Evolutionary conservation across 192 early-diverging fungal genomes (phyloP).

Genomic region (Jimgerdemannia lactiflua): DNA sequence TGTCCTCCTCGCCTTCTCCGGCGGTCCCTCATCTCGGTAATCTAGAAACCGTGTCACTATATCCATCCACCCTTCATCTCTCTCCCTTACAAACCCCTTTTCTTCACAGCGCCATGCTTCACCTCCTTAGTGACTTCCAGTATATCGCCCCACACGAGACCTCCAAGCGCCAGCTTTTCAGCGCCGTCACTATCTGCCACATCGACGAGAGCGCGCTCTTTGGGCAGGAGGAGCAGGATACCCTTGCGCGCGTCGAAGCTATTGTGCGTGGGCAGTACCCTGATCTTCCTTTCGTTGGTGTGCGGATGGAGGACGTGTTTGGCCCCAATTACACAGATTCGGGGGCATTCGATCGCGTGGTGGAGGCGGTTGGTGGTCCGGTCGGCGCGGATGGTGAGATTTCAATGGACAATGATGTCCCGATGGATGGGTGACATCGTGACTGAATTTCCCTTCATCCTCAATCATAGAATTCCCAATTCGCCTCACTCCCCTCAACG

Average conservation of each 20-base stretch:
- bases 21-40: slow-evolving; percentile 78
- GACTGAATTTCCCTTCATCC: neutral
- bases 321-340: slow-evolving; percentile 36
- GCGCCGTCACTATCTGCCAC: slow-evolving; percentile 67
- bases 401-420: neutral
- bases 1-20: slow-evolving; percentile 81
- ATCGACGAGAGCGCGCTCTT: slow-evolving; percentile 72
- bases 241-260: slow-evolving; percentile 31
- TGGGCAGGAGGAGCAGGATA: slow-evolving; percentile 17
- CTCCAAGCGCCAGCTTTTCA: slow-evolving; percentile 58
- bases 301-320: slow-evolving; percentile 69
- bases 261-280: slow-evolving; percentile 40
- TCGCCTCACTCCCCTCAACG: slow-evolving; percentile 3
- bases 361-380: slow-evolving; percentile 26
- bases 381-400: slow-evolving; percentile 20
- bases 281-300: slow-evolving; percentile 30
- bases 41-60: neutral
- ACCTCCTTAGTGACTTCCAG: slow-evolving; percentile 62
- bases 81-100: neutral
- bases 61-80: neutral
- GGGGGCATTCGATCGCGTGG: slow-evolving; percentile 25
- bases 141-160: slow-evolving; percentile 46
- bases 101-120: slow-evolving; percentile 53
- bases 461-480: slow-evolving; percentile 16
- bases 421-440: neutral